phyloP scores from a whole-genome alignment of 75 land plant genomes.

The Pseudotsuga menziesii region DNA sequence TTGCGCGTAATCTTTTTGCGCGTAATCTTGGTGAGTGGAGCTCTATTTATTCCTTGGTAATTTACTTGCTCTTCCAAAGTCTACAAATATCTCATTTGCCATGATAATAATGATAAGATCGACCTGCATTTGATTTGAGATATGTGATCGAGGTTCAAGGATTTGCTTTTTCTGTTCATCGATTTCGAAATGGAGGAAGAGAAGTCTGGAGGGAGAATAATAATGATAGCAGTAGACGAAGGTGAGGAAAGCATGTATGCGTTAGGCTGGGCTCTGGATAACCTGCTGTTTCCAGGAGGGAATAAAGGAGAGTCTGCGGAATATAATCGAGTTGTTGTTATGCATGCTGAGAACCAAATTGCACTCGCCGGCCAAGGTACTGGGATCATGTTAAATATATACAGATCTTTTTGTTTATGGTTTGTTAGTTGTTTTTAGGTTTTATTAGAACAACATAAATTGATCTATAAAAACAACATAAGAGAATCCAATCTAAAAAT shows the following conservation, averaged over 20 bases:
- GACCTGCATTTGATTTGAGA: background rate
- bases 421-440: too few relatives aligned
- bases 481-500: too few relatives aligned
- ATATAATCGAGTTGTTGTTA: background rate
- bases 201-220: constrained; percentile 6
- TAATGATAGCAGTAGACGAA: constrained; percentile 37
- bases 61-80: background rate
- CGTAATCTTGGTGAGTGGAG: background rate
- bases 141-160: background rate
- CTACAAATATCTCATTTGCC: background rate
- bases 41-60: background rate
- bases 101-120: background rate
- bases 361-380: background rate
- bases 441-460: too few relatives aligned
- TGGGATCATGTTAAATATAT: too few relatives aligned
- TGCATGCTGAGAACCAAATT: constrained; percentile 9
- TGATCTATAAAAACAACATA: too few relatives aligned
- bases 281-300: background rate
- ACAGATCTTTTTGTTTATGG: too few relatives aligned
- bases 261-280: constrained; percentile 27
- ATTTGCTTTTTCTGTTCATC: background rate
- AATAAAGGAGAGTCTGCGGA: background rate
- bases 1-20: background rate
- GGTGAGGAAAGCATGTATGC: constrained; percentile 33
- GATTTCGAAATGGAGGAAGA: background rate